These are phyloP conservation scores for Nematocida minor DNA, from an alignment of 371 early-diverging fungal genomes.

Conservation along the genomic window DNA sequence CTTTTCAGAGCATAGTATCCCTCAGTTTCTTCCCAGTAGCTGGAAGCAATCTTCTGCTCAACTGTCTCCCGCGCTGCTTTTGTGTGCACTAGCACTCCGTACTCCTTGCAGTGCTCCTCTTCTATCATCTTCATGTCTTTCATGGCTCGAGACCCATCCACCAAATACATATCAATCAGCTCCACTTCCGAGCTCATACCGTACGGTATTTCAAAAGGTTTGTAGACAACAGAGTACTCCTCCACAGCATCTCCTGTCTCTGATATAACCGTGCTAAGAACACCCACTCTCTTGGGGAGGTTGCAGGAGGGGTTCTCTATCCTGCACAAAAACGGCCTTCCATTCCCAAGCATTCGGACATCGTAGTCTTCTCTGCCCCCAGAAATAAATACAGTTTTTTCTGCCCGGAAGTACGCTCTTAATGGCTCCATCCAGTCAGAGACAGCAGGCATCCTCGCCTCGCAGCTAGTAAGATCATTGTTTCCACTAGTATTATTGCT, in stretches of 20 bases:
- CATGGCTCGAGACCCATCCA: conserved; percentile 35
- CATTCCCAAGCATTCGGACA: conserved; percentile 82
- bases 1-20: neutral
- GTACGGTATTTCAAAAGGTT: neutral
- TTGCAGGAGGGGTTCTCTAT: conserved; percentile 74
- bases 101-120: conserved; percentile 45
- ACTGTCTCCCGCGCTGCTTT: neutral
- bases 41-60: neutral
- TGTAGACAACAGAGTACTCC: conserved; percentile 8
- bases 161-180: conserved; percentile 1
- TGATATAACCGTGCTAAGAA: conserved; percentile 37
- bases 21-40: neutral
- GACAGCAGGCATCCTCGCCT: conserved; percentile 17
- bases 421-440: conserved; percentile 45
- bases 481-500: no score
- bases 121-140: conserved; percentile 48
- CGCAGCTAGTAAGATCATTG: no score
- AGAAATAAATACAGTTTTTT: conserved; percentile 67
- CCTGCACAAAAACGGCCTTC: conserved; percentile 83
- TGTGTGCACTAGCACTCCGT: conserved; percentile 35
- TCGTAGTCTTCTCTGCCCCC: conserved; percentile 92
- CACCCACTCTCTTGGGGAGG: conserved; percentile 64
- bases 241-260: conserved; percentile 54
- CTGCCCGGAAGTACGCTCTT: conserved; percentile 25
- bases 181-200: conserved; percentile 3